phyloP scores from a whole-genome alignment of 805 yeast species.

The Saccharomycopsis selenospora region DNA sequence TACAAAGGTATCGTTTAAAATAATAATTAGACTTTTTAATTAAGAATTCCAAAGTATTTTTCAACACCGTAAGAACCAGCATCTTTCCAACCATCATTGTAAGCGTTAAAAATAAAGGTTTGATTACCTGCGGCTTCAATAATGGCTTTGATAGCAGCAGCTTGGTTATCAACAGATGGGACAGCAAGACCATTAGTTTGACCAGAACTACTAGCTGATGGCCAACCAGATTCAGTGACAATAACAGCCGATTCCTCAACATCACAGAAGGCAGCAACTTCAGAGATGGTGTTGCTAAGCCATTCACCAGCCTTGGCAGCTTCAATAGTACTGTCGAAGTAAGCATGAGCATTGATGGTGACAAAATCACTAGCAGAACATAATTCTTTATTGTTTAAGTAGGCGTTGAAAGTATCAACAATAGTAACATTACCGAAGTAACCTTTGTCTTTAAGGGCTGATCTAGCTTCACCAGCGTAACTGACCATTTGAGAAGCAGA shows the following conservation, averaged over 20 bases:
- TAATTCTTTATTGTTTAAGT: slow-evolving; percentile 37
- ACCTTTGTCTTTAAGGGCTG: slow-evolving; percentile 37
- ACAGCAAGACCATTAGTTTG: slow-evolving; percentile 42
- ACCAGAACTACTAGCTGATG: slow-evolving; percentile 56
- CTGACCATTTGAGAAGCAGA: slow-evolving; percentile 37
- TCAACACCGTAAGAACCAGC: slow-evolving; percentile 53
- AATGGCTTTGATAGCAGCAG: slow-evolving; percentile 44
- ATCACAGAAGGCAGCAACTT: slow-evolving; percentile 45
- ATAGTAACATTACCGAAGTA: slow-evolving; percentile 50
- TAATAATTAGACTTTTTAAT: no score
- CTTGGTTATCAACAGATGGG: slow-evolving; percentile 48
- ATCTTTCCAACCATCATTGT: slow-evolving; percentile 56
- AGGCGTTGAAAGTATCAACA: slow-evolving; percentile 56
- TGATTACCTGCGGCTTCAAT: slow-evolving; percentile 39
- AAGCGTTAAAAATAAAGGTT: slow-evolving; percentile 53
- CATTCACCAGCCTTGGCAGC: slow-evolving; percentile 50
- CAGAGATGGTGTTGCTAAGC: slow-evolving; percentile 48
- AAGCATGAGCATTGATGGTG: slow-evolving; percentile 63
- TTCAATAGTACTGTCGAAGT: slow-evolving; percentile 47
- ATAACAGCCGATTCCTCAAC: slow-evolving; percentile 27
- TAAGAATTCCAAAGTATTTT: slow-evolving; percentile 40
- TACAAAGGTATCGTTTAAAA: no score
- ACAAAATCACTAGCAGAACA: slow-evolving; percentile 53
- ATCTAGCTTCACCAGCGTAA: slow-evolving; percentile 42
- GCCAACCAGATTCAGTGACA: slow-evolving; percentile 66